Evolutionary conservation across 805 yeast species (phyloP).

Genomic region (Ogataea chonburiensis): DNA sequence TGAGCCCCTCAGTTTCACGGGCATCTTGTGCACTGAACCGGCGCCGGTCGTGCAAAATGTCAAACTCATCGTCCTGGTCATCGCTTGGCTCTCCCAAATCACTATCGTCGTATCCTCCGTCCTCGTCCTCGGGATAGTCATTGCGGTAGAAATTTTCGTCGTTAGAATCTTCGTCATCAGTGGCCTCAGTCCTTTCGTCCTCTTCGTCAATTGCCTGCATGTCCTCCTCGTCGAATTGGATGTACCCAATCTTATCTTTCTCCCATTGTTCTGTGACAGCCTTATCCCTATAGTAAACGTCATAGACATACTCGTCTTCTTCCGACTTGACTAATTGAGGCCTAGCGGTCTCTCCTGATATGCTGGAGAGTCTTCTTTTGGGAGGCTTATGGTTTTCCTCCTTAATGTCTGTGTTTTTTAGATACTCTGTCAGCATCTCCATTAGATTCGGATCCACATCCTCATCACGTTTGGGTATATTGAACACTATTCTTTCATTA

Average conservation of each 20-base stretch:
- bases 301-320: conserved; percentile 78
- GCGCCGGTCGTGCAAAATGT: conserved; percentile 33
- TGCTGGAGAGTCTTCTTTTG: conserved; percentile 30
- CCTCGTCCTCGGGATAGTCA: conserved; percentile 95
- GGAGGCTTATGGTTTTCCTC: conserved; percentile 25
- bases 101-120: conserved; percentile 47
- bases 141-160: conserved; percentile 91
- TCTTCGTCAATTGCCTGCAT: conserved; percentile 37
- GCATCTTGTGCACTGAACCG: conserved; percentile 31
- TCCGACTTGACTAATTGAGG: conserved; percentile 11
- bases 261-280: conserved; percentile 44
- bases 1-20: conserved; percentile 30
- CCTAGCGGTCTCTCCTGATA: conserved; percentile 19
- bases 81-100: conserved; percentile 35
- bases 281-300: conserved; percentile 72
- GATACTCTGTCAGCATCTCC: conserved; percentile 70
- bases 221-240: conserved; percentile 54
- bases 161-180: conserved; percentile 82
- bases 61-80: conserved; percentile 39
- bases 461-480: conserved; percentile 21
- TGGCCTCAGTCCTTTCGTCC: conserved; percentile 31
- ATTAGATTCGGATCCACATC: conserved; percentile 60
- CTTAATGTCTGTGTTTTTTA: conserved; percentile 38
- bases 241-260: conserved; percentile 46
- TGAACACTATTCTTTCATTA: conserved; percentile 25